Evolutionary conservation across 1,284 basidiomycete genomes (phyloP).

Genomic region (Ustilago lituana): DNA sequence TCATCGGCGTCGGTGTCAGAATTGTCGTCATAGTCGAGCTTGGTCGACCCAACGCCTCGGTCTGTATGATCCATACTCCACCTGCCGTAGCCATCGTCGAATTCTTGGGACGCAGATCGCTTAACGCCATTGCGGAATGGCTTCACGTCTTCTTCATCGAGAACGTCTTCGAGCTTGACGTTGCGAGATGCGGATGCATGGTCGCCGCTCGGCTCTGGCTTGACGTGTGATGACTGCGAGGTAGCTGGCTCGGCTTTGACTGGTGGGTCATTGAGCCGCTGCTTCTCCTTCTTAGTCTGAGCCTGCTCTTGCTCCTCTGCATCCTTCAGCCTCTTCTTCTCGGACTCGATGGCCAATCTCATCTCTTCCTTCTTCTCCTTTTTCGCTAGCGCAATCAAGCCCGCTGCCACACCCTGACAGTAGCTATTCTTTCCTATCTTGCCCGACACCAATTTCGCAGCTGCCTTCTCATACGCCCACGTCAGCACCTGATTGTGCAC

Average conservation of each 20-base stretch:
- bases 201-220: slow-evolving; percentile 2
- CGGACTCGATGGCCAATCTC: slow-evolving; percentile 40
- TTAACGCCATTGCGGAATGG: slow-evolving; percentile 22
- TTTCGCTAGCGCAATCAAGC: slow-evolving; percentile 43
- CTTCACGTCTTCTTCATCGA: slow-evolving; percentile 31
- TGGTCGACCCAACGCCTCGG: background rate
- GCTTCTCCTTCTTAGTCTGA: slow-evolving; percentile 20
- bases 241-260: slow-evolving; percentile 1
- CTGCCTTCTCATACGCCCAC: slow-evolving; percentile 37
- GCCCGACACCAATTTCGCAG: slow-evolving; percentile 8
- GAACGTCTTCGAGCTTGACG: slow-evolving; percentile 45
- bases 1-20: slow-evolving; percentile 19
- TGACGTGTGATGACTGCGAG: background rate
- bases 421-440: slow-evolving; percentile 49
- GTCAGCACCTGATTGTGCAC: slow-evolving; percentile 53
- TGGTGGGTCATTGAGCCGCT: slow-evolving; percentile 18
- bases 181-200: slow-evolving; percentile 7
- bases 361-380: slow-evolving; percentile 52
- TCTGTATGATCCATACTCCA: slow-evolving; percentile 6
- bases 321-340: slow-evolving; percentile 39
- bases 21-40: slow-evolving; percentile 3
- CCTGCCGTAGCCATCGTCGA: slow-evolving; percentile 4
- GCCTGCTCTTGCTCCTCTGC: slow-evolving; percentile 18
- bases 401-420: slow-evolving; percentile 38
- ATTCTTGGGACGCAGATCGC: slow-evolving; percentile 17